phyloP scores from a whole-genome alignment of 1,284 basidiomycete genomes.

The Leccinum griseonigrum region DNA sequence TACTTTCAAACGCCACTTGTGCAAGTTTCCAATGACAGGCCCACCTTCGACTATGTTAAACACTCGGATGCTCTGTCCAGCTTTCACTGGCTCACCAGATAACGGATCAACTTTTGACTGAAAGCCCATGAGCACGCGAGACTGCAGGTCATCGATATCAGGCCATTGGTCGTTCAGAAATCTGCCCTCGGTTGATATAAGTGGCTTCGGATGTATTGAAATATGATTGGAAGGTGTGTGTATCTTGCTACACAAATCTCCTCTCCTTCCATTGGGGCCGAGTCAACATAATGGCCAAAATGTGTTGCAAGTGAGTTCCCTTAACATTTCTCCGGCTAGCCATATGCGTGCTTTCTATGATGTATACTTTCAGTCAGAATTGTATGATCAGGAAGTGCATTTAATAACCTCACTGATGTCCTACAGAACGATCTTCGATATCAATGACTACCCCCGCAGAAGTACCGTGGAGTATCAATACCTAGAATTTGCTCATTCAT shows the following conservation, averaged over 20 bases:
- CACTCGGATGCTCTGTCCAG: not conserved
- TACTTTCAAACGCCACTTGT: constrained; percentile 6
- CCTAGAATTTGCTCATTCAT: not conserved
- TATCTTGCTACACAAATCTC: not conserved
- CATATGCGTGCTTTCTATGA: not conserved
- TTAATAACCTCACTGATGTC: not conserved
- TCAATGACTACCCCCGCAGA: not conserved
- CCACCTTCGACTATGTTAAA: not conserved
- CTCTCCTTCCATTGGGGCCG: not conserved
- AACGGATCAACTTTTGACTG: not conserved
- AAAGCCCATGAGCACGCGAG: not conserved
- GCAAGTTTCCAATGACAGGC: not conserved
- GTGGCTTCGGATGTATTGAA: not conserved
- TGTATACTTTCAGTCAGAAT: not conserved
- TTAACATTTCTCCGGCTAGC: not conserved
- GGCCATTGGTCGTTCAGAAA: not conserved
- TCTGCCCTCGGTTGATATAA: not conserved
- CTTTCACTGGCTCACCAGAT: not conserved
- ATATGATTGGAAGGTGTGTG: not conserved
- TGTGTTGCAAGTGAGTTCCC: not conserved
- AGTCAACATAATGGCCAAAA: not conserved
- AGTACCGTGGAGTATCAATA: not conserved
- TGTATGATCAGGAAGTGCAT: not conserved
- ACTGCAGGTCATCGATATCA: not conserved
- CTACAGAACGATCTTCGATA: not conserved